Base-by-base conservation (phyloP, 2,329 filamentous ascomycete genomes). In the Ceratocystis smalleyi region DNA sequence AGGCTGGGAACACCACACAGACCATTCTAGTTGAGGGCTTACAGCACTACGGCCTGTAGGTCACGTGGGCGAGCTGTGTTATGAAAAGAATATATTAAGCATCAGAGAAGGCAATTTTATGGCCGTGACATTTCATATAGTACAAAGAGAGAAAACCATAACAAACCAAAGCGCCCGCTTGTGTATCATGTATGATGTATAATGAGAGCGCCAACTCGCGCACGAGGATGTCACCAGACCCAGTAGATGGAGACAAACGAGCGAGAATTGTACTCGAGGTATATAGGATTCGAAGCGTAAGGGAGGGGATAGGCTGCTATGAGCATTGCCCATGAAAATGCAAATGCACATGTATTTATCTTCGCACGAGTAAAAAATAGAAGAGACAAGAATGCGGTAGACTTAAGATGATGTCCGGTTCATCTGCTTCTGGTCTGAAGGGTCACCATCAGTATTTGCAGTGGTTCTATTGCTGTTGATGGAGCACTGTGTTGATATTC, bases 401-500 rank as follows among this genome's bases (percentile, higher is more conserved):
- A 15, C 17, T 19, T 51, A 51, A 57, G 17, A 5, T 51, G 19
- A 49, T 5, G 47, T 43, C 4, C 6, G 8, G n/a, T 43, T 30
- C n/a, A n/a, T 32, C 1, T 27, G 17, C 5, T 35, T 57, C 15
- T 19, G 54, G 27, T 57, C 19, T 12, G 61, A 55, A 40, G 47
- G 22, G 27, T 10, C 47, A 55, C 5, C 35, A 55, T 45, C 63
- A 35, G 67, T 66, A 30, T 32, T 64, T 17, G 51, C 27, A 66
- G 61, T 24, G 64, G 43, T 57, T 7, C 70, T 69, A 19, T 68
- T 57, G 17, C 75, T 73, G 61, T 70, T 70, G 4, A 74, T 45
- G 27, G 77, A 79, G n/a, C 79, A 79, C 69, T 84, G 79, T 59
- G 84, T 78, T 30, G 83, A 77, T 69, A 85, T 85, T 68, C 79